Percentiles rank a stretch among this genome's conserved stretches.
phyloP scores from a whole-genome alignment of 2,329 filamentous ascomycete genomes.

The Trichoderma atroviride region DNA sequence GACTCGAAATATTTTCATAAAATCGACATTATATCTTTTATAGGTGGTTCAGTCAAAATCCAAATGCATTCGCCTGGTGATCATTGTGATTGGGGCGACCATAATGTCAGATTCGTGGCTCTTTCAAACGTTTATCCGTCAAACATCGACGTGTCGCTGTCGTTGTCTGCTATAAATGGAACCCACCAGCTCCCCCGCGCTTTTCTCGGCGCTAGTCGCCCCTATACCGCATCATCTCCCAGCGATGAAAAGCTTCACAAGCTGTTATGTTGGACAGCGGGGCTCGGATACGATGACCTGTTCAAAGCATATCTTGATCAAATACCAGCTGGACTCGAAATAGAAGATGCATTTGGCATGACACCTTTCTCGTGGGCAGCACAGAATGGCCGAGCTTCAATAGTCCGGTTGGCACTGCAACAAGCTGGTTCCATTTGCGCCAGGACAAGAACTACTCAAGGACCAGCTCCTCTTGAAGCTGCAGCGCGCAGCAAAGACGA shows the following conservation, averaged over 20 bases:
- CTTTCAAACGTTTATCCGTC: background rate
- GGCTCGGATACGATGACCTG: background rate
- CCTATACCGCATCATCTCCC: background rate
- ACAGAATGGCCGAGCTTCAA: background rate
- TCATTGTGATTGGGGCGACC: background rate
- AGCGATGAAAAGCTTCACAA: background rate
- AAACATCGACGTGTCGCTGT: background rate
- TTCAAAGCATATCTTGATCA: conserved; percentile 4
- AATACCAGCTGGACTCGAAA: background rate
- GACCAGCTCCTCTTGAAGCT: background rate
- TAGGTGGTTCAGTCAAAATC: background rate
- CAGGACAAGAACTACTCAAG: background rate
- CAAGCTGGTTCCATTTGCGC: background rate
- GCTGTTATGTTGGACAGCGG: background rate
- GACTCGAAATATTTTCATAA: accelerated
- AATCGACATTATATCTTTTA: accelerated
- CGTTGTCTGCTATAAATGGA: background rate
- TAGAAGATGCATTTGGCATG: background rate
- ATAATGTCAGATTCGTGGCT: background rate
- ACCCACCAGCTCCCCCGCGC: background rate
- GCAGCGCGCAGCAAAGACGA: background rate
- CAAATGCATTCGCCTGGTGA: background rate
- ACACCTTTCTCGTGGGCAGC: background rate
- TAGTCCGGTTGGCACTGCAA: background rate
- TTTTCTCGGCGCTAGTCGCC: background rate